Evolutionary conservation across 75 land plant species (phyloP).

Genomic region (Pseudotsuga menziesii): DNA sequence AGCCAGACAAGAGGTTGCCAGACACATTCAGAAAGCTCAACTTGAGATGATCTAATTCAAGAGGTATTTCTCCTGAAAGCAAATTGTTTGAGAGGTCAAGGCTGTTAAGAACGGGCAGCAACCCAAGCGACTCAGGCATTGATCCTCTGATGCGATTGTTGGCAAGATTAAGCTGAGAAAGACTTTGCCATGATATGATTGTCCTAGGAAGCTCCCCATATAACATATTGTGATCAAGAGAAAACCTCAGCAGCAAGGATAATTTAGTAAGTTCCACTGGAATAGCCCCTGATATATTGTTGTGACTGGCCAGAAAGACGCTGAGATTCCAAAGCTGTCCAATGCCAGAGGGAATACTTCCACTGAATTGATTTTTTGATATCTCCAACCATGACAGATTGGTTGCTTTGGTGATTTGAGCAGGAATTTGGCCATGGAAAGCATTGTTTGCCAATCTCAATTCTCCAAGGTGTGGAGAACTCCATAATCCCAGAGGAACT

Average conservation of each 20-base stretch:
- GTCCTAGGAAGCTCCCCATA: constrained; percentile 29
- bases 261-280: constrained; percentile 32
- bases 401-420: constrained; percentile 6
- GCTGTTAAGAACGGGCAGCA: constrained; percentile 16
- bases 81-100: constrained; percentile 45
- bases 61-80: constrained; percentile 40
- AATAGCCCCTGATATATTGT: constrained; percentile 38
- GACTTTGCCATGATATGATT: constrained; percentile 4
- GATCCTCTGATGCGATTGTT: constrained; percentile 38
- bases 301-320: constrained; percentile 22
- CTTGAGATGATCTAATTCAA: constrained; percentile 17
- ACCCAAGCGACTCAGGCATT: constrained; percentile 40
- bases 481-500: constrained; percentile 30
- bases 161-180: constrained; percentile 26
- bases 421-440: constrained; percentile 53
- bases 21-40: constrained; percentile 40
- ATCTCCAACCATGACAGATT: constrained; percentile 30
- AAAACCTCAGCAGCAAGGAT: constrained; percentile 13
- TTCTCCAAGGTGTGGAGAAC: constrained; percentile 14
- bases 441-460: constrained; percentile 32
- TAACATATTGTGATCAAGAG: constrained; percentile 33
- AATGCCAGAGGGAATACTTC: constrained; percentile 15
- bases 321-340: constrained; percentile 13
- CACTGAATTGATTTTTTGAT: constrained; percentile 34
- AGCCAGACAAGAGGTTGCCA: constrained; percentile 30